Percentiles rank a stretch among this genome's conserved stretches.
These are phyloP conservation scores for Zygnema cylindricum DNA, from an alignment of 139 green algal genomes.

Conservation along the genomic window DNA sequence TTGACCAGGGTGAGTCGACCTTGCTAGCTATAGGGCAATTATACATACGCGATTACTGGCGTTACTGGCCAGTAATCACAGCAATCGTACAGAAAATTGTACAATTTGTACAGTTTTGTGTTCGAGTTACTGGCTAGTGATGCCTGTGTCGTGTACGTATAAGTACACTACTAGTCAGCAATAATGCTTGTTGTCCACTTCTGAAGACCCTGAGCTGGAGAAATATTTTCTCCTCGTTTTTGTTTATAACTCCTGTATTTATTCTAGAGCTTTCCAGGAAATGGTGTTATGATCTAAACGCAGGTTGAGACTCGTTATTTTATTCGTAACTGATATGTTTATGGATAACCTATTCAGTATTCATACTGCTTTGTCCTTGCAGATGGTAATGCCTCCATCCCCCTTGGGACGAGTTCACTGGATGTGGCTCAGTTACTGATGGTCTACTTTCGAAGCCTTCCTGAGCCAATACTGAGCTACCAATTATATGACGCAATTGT, in stretches of 20 bases:
- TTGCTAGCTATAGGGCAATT: too few species aligned
- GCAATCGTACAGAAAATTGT: too few species aligned
- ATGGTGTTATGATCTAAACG: not conserved
- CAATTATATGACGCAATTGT: constrained; percentile 36
- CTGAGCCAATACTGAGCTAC: constrained; percentile 46
- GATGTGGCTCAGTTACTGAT: constrained; percentile 49
- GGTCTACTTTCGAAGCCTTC: constrained; percentile 44
- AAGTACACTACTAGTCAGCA: too few species aligned
- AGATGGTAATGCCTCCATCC: constrained; percentile 5
- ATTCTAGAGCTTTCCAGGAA: not conserved
- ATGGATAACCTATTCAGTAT: not conserved
- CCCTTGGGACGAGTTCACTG: not conserved
- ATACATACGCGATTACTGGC: too few species aligned
- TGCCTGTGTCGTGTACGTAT: too few species aligned
- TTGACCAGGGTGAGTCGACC: constrained; percentile 33
- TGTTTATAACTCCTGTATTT: too few species aligned
- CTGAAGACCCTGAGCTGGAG: too few species aligned
- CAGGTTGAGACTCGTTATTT: not conserved
- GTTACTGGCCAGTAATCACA: too few species aligned
- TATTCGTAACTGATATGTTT: not conserved
- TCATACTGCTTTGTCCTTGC: not conserved
- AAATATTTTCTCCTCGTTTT: too few species aligned
- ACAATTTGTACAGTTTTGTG: too few species aligned
- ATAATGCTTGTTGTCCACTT: too few species aligned
- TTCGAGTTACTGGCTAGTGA: too few species aligned